phyloP scores from a whole-genome alignment of 495 filamentous ascomycete genomes.

The Haplographium delicatum region DNA sequence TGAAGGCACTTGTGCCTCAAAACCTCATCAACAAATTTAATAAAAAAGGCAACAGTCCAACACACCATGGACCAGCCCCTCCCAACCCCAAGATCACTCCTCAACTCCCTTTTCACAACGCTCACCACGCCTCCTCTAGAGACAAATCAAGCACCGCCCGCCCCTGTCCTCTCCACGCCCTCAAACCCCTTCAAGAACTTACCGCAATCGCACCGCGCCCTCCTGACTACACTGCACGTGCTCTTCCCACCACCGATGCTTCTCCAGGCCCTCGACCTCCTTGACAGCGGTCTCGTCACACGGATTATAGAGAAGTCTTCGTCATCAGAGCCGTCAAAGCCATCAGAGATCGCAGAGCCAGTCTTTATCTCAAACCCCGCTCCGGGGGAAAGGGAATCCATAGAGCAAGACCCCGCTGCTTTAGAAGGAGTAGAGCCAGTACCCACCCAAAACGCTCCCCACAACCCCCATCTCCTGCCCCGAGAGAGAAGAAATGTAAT shows the following conservation, averaged over 20 bases:
- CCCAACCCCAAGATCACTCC: conserved; percentile 35
- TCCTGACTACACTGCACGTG: conserved; percentile 57
- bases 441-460: no score
- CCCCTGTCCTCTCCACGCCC: neutral
- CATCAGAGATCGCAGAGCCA: no score
- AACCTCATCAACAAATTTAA: no score
- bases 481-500: conserved; percentile 23
- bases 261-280: conserved; percentile 73
- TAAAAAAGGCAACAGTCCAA: no score
- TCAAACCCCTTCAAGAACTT: conserved; percentile 37
- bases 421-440: no score
- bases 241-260: conserved; percentile 52
- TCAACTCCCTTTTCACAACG: conserved; percentile 41
- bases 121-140: conserved; percentile 36
- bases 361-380: no score
- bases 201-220: conserved; percentile 32
- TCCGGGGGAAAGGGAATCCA: no score
- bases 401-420: no score
- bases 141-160: conserved; percentile 8
- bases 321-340: no score
- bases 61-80: conserved; percentile 18
- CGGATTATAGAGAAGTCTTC: conserved; percentile 28
- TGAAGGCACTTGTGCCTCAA: no score
- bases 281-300: conserved; percentile 64
- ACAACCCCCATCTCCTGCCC: no score